These are phyloP conservation scores for Scleroderma bovista DNA, from an alignment of 768 basidiomycete species.

Conservation along the genomic window DNA sequence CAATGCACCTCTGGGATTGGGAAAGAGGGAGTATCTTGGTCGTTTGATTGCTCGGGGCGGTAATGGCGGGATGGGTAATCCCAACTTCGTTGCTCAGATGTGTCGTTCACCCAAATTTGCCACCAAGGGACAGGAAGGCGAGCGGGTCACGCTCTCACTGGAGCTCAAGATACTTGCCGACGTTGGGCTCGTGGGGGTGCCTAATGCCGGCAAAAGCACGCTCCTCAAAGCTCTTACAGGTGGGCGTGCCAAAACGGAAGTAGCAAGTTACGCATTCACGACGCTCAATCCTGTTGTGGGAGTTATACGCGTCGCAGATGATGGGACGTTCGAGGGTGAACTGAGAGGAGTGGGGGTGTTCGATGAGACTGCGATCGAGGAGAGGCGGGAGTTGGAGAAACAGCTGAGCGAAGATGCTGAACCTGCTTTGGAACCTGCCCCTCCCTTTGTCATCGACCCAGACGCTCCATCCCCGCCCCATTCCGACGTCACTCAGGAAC, in stretches of 20 bases:
- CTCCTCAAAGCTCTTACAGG: conserved; percentile 85
- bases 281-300: conserved; percentile 93
- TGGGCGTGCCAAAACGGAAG: conserved; percentile 74
- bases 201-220: conserved; percentile 93
- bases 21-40: conserved; percentile 47
- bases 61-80: conserved; percentile 80
- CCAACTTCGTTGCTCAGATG: conserved; percentile 64
- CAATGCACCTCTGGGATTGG: conserved; percentile 55
- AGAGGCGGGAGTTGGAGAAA: conserved; percentile 37
- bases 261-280: conserved; percentile 91
- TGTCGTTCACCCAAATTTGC: conserved; percentile 86
- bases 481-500: conserved; percentile 13
- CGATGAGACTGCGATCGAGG: conserved; percentile 64
- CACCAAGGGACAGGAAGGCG: conserved; percentile 65
- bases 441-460: conserved; percentile 1
- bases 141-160: conserved; percentile 74
- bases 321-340: conserved; percentile 69
- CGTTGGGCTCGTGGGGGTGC: conserved; percentile 93
- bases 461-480: conserved; percentile 15
- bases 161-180: conserved; percentile 94
- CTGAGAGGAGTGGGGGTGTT: conserved; percentile 45
- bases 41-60: conserved; percentile 76
- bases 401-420: conserved; percentile 32
- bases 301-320: conserved; percentile 76
- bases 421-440: conserved; percentile 1